Conservation (phyloP, 2,329 filamentous ascomycete genomes). For the Colletotrichum karsti region DNA sequence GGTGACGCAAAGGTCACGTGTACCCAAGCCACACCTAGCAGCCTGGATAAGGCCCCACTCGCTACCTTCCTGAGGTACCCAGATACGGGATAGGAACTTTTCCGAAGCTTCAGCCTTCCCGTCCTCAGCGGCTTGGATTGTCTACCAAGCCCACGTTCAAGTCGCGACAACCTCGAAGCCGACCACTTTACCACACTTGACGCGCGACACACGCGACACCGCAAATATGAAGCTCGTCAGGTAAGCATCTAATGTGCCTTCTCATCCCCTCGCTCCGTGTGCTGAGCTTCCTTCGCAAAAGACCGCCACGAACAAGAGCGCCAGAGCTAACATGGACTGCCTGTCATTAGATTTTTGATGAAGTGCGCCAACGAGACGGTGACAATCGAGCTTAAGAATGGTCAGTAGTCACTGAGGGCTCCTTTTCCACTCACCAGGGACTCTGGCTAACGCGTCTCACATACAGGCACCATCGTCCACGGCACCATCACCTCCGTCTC, state of each 20-base stretch:
- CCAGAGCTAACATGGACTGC: constrained; percentile 38
- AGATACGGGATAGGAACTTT: constrained; percentile 28
- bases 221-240: constrained; percentile 94
- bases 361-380: constrained; percentile 99
- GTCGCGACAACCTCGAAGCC: constrained; percentile 2
- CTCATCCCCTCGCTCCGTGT: constrained; percentile 34
- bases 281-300: constrained; percentile 16
- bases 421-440: background rate
- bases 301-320: background rate
- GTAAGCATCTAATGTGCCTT: constrained; percentile 62
- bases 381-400: constrained; percentile 98
- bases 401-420: constrained; percentile 58
- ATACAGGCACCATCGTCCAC: constrained; percentile 88
- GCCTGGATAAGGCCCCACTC: constrained; percentile 4
- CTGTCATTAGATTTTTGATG: constrained; percentile 85
- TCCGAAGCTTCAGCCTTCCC: constrained; percentile 24
- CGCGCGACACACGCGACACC: constrained; percentile 25
- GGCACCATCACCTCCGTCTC: constrained; percentile 97
- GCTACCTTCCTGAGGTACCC: too few relatives aligned
- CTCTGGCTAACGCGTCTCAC: background rate
- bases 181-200: background rate
- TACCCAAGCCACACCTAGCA: background rate
- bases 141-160: background rate
- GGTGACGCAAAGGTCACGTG: background rate
- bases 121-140: background rate